Evolutionary conservation across 805 yeast genomes (phyloP), one percentile per base, ranked within the genome.

Genomic region (Candida nitratophila): DNA sequence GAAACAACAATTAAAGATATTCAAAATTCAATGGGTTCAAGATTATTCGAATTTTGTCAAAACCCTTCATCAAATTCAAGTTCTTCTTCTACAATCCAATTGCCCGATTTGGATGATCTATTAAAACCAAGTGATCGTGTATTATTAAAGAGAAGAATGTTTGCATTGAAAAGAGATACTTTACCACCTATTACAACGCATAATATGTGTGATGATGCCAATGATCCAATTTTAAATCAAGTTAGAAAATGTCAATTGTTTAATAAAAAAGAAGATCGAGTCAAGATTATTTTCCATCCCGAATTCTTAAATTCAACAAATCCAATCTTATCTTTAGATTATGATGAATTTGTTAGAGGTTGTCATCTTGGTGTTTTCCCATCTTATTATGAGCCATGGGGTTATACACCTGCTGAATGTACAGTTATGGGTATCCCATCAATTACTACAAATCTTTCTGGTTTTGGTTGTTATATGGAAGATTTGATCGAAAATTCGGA

Each of bases 391-490:
- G 99, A 91, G 68, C 99, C 99, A 4, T 91, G 99, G 99, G 99
- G 99, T 34, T 91, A 91, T 65, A 91, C 99, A 2, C 99, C 99
- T 3, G 98, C 98, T 9, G 99, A 91, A 64, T 93, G 99, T 71
- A 91, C 99, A 0, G 99, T 93, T 21, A 91, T 91, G 99, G 99
- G 99, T 45, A 95, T 93, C 47, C 99, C 99, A 16, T 87, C 96
- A 7, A 86, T 91, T 57, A 91, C 99, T 11, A 91, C 99, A 36
- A 91, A 91, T 63, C 69, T 91, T 47, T 87, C 96, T 2, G 99
- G 99, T 1, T 91, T 91, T 61, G 99, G 99, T 41, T 95, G 98
- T 52, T 91, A 91, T 69, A 91, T 91, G 98, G 99, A 91, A 67
- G 97, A 91, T 63, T 73, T 91, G 50, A 91, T 91, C 62, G 97